phyloP scores from a whole-genome alignment of 2,329 filamentous ascomycete genomes.

The Arthrinium phaeospermum region DNA sequence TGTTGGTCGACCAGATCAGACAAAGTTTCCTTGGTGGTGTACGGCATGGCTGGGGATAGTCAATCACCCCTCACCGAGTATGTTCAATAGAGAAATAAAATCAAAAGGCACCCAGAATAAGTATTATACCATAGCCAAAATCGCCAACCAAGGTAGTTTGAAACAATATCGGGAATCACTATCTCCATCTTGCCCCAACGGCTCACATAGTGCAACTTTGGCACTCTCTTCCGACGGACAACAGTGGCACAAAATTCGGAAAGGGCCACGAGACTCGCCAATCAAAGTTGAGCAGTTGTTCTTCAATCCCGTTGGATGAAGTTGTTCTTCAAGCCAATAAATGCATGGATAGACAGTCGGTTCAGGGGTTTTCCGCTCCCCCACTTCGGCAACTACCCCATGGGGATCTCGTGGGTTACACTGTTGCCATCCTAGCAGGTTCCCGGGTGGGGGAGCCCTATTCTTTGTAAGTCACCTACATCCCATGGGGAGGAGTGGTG shows the following conservation, averaged over 20 bases:
- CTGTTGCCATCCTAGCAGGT: neutral
- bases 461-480: neutral
- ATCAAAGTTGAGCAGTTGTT: neutral
- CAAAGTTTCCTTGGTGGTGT: neutral
- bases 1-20: neutral
- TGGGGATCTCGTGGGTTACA: slow-evolving; percentile 3
- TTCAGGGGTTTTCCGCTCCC: slow-evolving; percentile 2
- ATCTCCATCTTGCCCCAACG: neutral
- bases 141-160: no score
- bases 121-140: no score
- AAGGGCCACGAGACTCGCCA: neutral
- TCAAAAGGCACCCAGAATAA: no score
- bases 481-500: neutral
- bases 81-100: no score
- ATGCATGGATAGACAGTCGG: no score
- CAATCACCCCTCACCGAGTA: no score
- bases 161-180: neutral
- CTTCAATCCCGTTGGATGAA: neutral
- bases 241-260: neutral
- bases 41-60: no score
- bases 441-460: neutral
- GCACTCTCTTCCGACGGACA: neutral
- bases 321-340: neutral
- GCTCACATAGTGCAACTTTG: neutral
- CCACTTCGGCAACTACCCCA: slow-evolving; percentile 17